Percentiles rank a stretch among this genome's conserved stretches.
Evolutionary conservation across 2,329 filamentous ascomycete species (phyloP).

Genomic region (Zelopaecilomyces penicillatus): DNA sequence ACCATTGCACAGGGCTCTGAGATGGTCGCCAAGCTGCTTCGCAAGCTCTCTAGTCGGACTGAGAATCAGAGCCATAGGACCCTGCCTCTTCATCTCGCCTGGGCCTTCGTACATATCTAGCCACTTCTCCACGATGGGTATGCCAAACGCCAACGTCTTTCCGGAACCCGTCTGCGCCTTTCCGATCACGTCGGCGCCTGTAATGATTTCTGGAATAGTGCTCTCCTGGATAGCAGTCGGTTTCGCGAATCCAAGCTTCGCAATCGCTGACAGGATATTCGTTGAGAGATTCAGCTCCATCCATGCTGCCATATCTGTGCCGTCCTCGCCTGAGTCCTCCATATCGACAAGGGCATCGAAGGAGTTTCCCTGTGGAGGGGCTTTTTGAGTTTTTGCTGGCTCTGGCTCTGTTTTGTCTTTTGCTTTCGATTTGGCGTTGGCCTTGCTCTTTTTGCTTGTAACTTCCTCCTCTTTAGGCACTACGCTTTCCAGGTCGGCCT

Average conservation of each 20-base stretch:
- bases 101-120: conserved; percentile 41
- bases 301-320: conserved; percentile 69
- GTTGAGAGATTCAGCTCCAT: conserved; percentile 63
- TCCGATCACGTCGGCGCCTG: conserved; percentile 84
- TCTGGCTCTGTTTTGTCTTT: conserved; percentile 24
- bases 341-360: conserved; percentile 48
- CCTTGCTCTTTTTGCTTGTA: conserved; percentile 20
- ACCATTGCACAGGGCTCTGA: conserved; percentile 62
- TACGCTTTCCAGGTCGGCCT: conserved; percentile 22
- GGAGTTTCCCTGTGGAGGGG: conserved; percentile 34
- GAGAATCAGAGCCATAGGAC: conserved; percentile 69
- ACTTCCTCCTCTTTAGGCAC: conserved; percentile 19
- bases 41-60: conserved; percentile 91
- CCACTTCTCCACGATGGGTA: conserved; percentile 84
- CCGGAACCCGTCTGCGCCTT: conserved; percentile 95
- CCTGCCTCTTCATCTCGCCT: conserved; percentile 27
- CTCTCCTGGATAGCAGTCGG: conserved; percentile 76
- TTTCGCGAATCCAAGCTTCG: conserved; percentile 68
- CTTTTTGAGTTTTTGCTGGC: conserved; percentile 24
- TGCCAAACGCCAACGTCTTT: conserved; percentile 90
- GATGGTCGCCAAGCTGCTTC: conserved; percentile 79
- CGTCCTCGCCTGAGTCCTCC: conserved; percentile 44
- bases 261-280: conserved; percentile 62
- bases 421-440: conserved; percentile 17
- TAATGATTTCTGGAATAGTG: conserved; percentile 72